A percentile compares a stretch with the other conserved stretches of the same genome.
These are phyloP conservation scores for Quercus aquifolioides DNA, from an alignment of 306 rosid species.

Conservation along the genomic window DNA sequence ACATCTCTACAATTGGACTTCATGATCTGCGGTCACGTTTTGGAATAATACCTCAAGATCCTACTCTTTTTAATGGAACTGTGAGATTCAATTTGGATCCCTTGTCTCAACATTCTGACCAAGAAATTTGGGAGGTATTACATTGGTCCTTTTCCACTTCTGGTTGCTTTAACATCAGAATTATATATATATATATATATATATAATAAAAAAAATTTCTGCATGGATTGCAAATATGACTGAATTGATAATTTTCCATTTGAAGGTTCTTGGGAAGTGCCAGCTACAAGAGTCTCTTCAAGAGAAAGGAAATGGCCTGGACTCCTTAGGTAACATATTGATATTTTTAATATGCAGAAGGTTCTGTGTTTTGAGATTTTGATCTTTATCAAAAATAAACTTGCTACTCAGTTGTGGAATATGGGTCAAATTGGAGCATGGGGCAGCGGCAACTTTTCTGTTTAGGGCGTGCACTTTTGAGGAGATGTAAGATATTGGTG, in stretches of 20 bases:
- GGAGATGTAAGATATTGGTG: constrained; percentile 63
- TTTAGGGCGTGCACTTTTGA: constrained; percentile 70
- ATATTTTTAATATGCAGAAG: background rate
- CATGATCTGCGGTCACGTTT: constrained; percentile 73
- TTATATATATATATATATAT: background rate
- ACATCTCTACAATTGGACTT: constrained; percentile 71
- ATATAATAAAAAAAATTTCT: background rate
- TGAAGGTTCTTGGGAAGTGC: constrained; percentile 72
- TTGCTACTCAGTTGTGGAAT: constrained; percentile 53
- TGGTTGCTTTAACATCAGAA: background rate
- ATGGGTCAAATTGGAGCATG: constrained; percentile 86
- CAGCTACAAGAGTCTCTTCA: constrained; percentile 59
- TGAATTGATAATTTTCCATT: background rate
- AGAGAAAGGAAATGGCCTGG: constrained; percentile 56
- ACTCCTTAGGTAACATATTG: constrained; percentile 45
- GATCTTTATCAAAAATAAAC: background rate
- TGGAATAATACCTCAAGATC: constrained; percentile 86
- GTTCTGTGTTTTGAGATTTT: background rate
- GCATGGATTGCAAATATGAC: background rate
- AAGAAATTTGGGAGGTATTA: constrained; percentile 78
- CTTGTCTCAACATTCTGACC: constrained; percentile 53
- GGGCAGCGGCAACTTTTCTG: constrained; percentile 81
- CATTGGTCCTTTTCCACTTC: background rate
- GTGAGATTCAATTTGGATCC: constrained; percentile 83
- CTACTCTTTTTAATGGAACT: constrained; percentile 77